Evolutionary conservation across 2,329 filamentous ascomycete genomes (phyloP), one percentile per base, ranked within the genome.

Genomic region (Ophiostoma novo-ulmi): DNA sequence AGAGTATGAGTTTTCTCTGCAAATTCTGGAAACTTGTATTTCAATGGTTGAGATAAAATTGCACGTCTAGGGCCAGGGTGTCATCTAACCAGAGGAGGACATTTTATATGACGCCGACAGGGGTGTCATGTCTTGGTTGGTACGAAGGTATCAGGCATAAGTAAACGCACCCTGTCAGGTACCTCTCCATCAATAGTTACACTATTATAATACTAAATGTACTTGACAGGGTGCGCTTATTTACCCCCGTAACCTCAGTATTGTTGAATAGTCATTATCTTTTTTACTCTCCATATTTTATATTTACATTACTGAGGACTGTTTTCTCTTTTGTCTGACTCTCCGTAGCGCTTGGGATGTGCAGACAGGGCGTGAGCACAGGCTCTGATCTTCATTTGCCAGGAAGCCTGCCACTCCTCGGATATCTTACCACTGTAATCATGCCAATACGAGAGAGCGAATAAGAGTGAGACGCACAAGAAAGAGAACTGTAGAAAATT

Each of bases 331-430:
- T 58, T 58, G n/a, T 26, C n/a, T 11, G n/a, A 58, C 26, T 26
- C 52, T 55, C 52, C 52, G 52, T 58, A 31, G 52, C 52, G 52
- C 52, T 10, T 58, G 39, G 11, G 65, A 68, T 64, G 39, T 41
- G 65, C 64, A 48, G 64, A 13, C 58, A 58, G 69, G 48, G 65
- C 35, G 22, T 67, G 70, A 52, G 70, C 70, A 68, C 70, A 70
- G 70, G 70, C 67, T 70, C 70, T 35, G 67, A 71, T 71, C 70
- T 61, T 71, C 70, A 70, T 70, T 70, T 70, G 69, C 65, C 31
- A 48, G 48, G 64, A 20, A 17, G 44, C 6, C 44, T 48, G 44
- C 44, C 44, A 58, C 52, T 58, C 17, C 17, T 48, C 44, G 20
- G 6, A 7, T 48, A 58, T 26, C 52, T 26, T 58, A 20, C 2